Base-by-base conservation (phyloP, 148 eudicot genomes). In the Amaranthus cruentus region DNA sequence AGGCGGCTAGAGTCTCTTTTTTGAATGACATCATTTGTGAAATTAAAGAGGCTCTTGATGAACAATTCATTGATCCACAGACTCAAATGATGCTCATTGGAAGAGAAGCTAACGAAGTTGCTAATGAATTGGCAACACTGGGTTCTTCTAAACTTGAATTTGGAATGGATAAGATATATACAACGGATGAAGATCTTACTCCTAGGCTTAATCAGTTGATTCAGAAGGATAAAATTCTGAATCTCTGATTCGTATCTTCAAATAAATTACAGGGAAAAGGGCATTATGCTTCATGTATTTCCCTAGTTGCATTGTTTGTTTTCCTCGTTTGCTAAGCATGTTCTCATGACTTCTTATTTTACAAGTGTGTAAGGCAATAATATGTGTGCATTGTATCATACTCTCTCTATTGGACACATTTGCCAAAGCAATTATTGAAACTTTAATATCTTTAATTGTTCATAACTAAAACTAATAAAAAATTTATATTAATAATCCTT, bases 101-200 rank as follows among this genome's bases (percentile, higher is more conserved):
- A 1, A 66, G 55, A 43, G n/a, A 73, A 0, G 42, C 1, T 3
- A 73, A 62, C 43, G 3, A 43, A 42, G 53, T 73, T 12, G 76
- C 76, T 73, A 48, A 47, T 50, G 69, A 13, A 53, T 55, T 73
- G 43, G 68, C 76, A 49, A 44, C 13, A 18, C 5, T 18, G 28
- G 75, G 75, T 18, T 64, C 67, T 18, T 64, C 67, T 4, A 48
- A 4, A 49, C 75, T 48, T 12, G 7, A 4, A 2, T 9, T 4
- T 21, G 57, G n/a, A 60, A 2, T 3, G 10, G 57, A 4, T 2
- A 0, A 0, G 57, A 38, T 18, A 60, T 72, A 72, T 50, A 0
- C 8, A 0, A 72, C 13, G 3, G 47, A 48, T 11, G 4, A 28
- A 4, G 58, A 10, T 5, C 75, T 72, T 38, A 55, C 75, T 18